Base-by-base conservation (phyloP, 2,329 filamentous ascomycete species). In the Fusarium hainanense region DNA sequence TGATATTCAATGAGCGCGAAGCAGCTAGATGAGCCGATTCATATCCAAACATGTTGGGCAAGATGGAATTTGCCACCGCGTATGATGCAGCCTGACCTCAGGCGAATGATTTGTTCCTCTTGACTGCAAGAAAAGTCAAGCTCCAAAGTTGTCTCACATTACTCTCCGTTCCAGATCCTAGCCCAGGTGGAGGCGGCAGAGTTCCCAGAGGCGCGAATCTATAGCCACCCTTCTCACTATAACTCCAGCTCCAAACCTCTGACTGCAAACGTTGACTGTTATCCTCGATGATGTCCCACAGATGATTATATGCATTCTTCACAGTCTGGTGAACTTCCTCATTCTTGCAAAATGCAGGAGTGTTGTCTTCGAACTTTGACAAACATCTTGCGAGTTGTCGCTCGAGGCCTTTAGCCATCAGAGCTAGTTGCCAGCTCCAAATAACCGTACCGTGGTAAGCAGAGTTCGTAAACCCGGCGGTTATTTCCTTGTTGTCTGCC, bases 201-300 rank as follows among this genome's bases (percentile, higher is more conserved):
- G 69, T 73, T 2, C 69, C 74, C 2, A 76, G 30, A 8, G 72
- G 73, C 1, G 74, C 69, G 4, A 75, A 68, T n/a, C 64, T 66
- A 41, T 69, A 74, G 12, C 54, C n/a, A 14, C 77, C 40, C 11
- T 48, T 54, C 1, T 48, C 25, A 23, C 32, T 37, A 65, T 87
- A 90, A 10, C 81, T 80, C 88, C 88, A 91, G 52, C 84, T 88
- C 89, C 89, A 90, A 1, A 90, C 87, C 72, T 91, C 88, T 3
- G 80, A 81, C 60, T 84, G 85, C 16, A 91, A 75, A 56, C 86
- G 81, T 4, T 69, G 49, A 0, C 28, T 50, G 62, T 90, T 91
- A 1, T 79, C 79, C 30, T 90, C 87, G 32, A 91, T 89, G 1
- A 84, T 78, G 69, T 89, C 84, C 88, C 88, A 91, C 0, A 90